These are phyloP conservation scores for Monilinia laxa DNA, from an alignment of 2,329 filamentous ascomycete species.

Conservation along the genomic window DNA sequence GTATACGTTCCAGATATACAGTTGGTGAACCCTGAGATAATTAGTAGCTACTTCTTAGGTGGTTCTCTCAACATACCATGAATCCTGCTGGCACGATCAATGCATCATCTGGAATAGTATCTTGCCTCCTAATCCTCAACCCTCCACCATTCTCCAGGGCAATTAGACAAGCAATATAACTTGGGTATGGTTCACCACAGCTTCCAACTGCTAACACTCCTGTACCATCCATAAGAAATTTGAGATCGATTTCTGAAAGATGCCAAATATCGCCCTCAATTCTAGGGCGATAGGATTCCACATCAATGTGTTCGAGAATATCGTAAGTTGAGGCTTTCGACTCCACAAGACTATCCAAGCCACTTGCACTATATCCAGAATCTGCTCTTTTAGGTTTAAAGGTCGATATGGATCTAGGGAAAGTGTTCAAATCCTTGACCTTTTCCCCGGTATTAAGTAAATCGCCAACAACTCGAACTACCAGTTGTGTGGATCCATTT, in stretches of 20 bases:
- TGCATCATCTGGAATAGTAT: slow-evolving; percentile 37
- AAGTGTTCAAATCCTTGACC: slow-evolving; percentile 17
- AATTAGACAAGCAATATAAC: slow-evolving; percentile 47
- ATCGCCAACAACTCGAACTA: slow-evolving; percentile 39
- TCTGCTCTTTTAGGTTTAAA: slow-evolving; percentile 13
- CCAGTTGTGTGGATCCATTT: slow-evolving; percentile 35
- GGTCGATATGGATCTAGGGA: slow-evolving; percentile 1
- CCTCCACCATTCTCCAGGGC: slow-evolving; percentile 34
- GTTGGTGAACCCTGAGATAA: slow-evolving; percentile 35
- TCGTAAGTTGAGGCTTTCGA: slow-evolving; percentile 36
- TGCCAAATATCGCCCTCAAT: slow-evolving; percentile 55
- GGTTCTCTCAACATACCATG: slow-evolving; percentile 31
- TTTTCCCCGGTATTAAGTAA: slow-evolving; percentile 31
- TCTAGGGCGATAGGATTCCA: slow-evolving; percentile 45
- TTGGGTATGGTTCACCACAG: slow-evolving; percentile 51
- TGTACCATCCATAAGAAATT: slow-evolving; percentile 57
- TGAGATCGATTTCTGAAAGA: slow-evolving; percentile 56
- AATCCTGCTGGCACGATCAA: slow-evolving; percentile 36
- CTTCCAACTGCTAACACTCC: slow-evolving; percentile 63
- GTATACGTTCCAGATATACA: slow-evolving; percentile 39
- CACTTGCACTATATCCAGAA: slow-evolving; percentile 13
- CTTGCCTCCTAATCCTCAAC: slow-evolving; percentile 35
- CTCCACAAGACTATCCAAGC: slow-evolving; percentile 8
- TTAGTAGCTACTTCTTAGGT: not conserved
- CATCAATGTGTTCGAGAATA: slow-evolving; percentile 30